Base-by-base conservation (phyloP, 1,284 basidiomycete species). In the Boletus nobilissimus region DNA sequence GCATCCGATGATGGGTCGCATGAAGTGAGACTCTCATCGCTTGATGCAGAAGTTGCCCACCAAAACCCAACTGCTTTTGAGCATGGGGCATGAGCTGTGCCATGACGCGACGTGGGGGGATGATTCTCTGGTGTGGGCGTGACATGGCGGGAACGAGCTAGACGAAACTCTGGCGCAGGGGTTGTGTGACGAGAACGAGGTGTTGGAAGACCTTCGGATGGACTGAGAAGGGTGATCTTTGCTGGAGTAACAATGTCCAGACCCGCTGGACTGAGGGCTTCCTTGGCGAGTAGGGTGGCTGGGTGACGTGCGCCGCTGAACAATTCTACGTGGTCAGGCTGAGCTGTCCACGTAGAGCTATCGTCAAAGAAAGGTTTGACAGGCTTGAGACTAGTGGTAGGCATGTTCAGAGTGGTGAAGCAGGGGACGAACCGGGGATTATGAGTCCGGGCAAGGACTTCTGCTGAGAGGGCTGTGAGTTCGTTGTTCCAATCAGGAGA, bases 241-340 rank as follows among this genome's bases (percentile, higher is more conserved):
- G 39, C 39, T 43, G 69, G 57, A 70, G 69, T 39, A 39, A 57
- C 36, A 54, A 54, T 9, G 18, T 67, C 66, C 57, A 70, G 69
- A 62, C 69, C 39, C 60, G 69, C 69, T 60, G 38, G 69, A 70
- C 51, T 57, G 19, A 70, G 51, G 16, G 40, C 68, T 24, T 69
- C 51, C 36, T 38, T 51, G 7, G 38, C 24, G 9, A 57, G 69
- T 10, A 70, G 14, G 36, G 69, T 70, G n/a, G 54, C 11, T 13
- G 38, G 38, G 51, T 57, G 69, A 60, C 16, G 29, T 54, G 36
- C 22, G 1, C 38, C 19, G 1, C 19, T 40, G 54, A 70, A 57
- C 29, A 40, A 57, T 18, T 60, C 69, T 40, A 40, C 2, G 19
- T 70, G 51, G 11, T 40, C n/a, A 24, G 51, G 36, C 19, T n/a